These are phyloP conservation scores for Hypoxylon lenormandii DNA, from an alignment of 495 filamentous ascomycete species.

Conservation along the genomic window DNA sequence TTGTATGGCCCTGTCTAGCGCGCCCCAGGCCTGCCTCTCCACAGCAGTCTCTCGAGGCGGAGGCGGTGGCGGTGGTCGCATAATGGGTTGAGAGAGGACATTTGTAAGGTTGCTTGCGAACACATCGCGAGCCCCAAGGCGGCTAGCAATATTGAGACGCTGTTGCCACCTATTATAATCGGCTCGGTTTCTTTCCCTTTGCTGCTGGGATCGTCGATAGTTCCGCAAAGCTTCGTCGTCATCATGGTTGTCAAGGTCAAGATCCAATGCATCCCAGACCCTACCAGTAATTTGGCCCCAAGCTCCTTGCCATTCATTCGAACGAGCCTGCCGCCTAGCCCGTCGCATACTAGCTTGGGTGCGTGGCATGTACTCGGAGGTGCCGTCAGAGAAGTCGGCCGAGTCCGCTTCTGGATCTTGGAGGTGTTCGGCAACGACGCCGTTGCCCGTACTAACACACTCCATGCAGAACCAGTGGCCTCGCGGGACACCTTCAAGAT, in stretches of 20 bases:
- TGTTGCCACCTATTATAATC: slow-evolving; percentile 82
- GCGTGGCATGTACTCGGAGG: slow-evolving; percentile 57
- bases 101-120: slow-evolving; percentile 71
- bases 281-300: slow-evolving; percentile 66
- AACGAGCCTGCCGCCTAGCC: slow-evolving; percentile 60
- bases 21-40: slow-evolving; percentile 87
- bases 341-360: slow-evolving; percentile 63
- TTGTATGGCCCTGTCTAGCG: slow-evolving; percentile 83
- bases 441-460: slow-evolving; percentile 63
- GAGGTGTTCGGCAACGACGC: slow-evolving; percentile 61
- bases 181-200: slow-evolving; percentile 71
- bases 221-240: slow-evolving; percentile 72
- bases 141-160: slow-evolving; percentile 80
- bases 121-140: slow-evolving; percentile 74
- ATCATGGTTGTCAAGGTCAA: slow-evolving; percentile 91
- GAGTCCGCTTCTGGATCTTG: slow-evolving; percentile 51
- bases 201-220: slow-evolving; percentile 66
- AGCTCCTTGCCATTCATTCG: slow-evolving; percentile 66
- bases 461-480: slow-evolving; percentile 87
- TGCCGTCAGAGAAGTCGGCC: slow-evolving; percentile 28
- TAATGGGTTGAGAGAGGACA: slow-evolving; percentile 44
- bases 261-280: slow-evolving; percentile 68
- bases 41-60: slow-evolving; percentile 77
- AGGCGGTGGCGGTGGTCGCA: slow-evolving; percentile 44
- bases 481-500: slow-evolving; percentile 76